Base-by-base conservation (phyloP, 2,329 filamentous ascomycete species). In the Coleophoma cylindrospora region DNA sequence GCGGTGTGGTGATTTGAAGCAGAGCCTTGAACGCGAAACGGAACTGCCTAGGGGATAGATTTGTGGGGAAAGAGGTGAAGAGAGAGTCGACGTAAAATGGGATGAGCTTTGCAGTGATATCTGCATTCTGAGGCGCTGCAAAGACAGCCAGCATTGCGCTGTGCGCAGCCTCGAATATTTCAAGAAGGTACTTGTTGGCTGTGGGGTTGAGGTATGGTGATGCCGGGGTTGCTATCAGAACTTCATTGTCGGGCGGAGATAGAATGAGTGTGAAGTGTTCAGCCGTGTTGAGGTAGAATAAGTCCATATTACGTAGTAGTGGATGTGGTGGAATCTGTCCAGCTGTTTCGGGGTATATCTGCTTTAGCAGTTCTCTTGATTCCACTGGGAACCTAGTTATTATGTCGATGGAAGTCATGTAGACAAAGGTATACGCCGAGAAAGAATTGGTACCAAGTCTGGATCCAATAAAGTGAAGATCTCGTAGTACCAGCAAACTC, bases 121-220 rank as follows among this genome's bases (percentile, higher is more conserved):
- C 74, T 2, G 79, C 77, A 50, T 83, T 86, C 53, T 80, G 77
- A 1, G 84, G 83, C 10, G 83, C 77, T 0, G 83, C 83, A 33
- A 89, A 78, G n/a, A 86, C 79, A 3, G 85, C 77, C 11, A 89
- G 73, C 65, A 83, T 81, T 27, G 86, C 76, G 53, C 81, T 84
- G 63, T 89, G 85, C 1, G 84, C 85, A 6, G 85, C 83, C 68
- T 89, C 85, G 58, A 88, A 88, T 22, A 87, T 81, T 38, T 84
- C 77, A 2, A 84, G 69, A 10, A 87, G 73, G 43, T 78, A 51
- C 4, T 54, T 48, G 40, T 64, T 60, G 11, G 59, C 59, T n/a
- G 50, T 56, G 33, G 64, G 59, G 22, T 76, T 78, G 9, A 89
- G 75, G 61, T 89, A 89, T 1, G 84, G 83, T 7, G 79, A 72